Percentiles rank a stretch among this genome's conserved stretches.
Conservation (phyloP, 1,139 yeast species). For the Saccharomyces hybrid region DNA sequence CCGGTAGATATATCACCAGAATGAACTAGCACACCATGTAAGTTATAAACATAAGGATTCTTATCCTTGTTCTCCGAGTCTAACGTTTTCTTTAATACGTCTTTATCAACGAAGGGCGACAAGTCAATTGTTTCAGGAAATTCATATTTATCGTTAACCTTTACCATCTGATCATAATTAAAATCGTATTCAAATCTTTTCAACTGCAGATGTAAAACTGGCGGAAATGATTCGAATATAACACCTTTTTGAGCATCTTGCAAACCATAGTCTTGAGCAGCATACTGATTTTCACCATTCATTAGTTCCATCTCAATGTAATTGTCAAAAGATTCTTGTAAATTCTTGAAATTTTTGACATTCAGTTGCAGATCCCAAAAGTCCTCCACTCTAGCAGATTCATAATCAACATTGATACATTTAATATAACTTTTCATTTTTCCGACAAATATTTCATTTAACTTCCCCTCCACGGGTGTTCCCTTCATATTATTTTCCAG, state of each 20-base stretch:
- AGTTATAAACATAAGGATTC: slow-evolving; percentile 67
- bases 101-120: slow-evolving; percentile 67
- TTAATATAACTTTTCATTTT: slow-evolving; percentile 93
- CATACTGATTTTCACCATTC: slow-evolving; percentile 93
- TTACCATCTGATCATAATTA: slow-evolving; percentile 79
- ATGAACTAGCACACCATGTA: slow-evolving; percentile 93
- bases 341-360: slow-evolving; percentile 72
- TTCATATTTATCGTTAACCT: slow-evolving; percentile 88
- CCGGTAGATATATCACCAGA: slow-evolving; percentile 95
- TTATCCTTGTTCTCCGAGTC: slow-evolving; percentile 21
- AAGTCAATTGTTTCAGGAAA: slow-evolving; percentile 81
- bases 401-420: slow-evolving; percentile 92
- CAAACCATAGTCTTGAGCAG: slow-evolving; percentile 84
- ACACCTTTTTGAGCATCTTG: slow-evolving; percentile 98
- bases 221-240: slow-evolving; percentile 82
- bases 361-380: slow-evolving; percentile 97
- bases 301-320: slow-evolving; percentile 84
- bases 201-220: slow-evolving; percentile 84
- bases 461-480: slow-evolving; percentile 69
- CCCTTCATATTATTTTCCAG: slow-evolving; percentile 90
- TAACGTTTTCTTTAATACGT: slow-evolving; percentile 35
- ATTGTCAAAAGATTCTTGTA: slow-evolving; percentile 72
- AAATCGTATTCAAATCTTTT: slow-evolving; percentile 94
- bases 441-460: slow-evolving; percentile 86
- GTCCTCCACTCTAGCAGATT: slow-evolving; percentile 86